These are phyloP conservation scores for Dovyalis caffra DNA, from an alignment of 345 rosid genomes.

Conservation along the genomic window DNA sequence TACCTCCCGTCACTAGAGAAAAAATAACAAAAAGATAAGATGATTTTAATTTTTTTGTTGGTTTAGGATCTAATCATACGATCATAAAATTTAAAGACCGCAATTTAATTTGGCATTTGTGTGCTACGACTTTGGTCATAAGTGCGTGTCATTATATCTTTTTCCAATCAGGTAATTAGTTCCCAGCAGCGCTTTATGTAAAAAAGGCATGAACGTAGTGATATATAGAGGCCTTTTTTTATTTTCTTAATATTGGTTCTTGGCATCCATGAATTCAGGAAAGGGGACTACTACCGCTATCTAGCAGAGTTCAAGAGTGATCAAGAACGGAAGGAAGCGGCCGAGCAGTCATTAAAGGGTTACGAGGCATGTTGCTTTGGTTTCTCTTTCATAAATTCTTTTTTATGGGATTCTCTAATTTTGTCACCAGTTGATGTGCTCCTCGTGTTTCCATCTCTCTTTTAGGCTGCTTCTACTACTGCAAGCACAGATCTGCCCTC, in stretches of 20 bases:
- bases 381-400: not conserved
- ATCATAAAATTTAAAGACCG: too few relatives aligned
- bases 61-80: too few relatives aligned
- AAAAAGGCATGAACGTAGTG: not conserved
- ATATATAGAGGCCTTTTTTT: not conserved
- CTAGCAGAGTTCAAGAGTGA: conserved; percentile 94
- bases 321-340: conserved; percentile 85
- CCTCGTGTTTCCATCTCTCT: not conserved
- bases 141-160: too few relatives aligned
- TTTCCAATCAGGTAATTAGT: not conserved
- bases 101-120: too few relatives aligned
- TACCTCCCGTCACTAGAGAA: too few relatives aligned
- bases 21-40: too few relatives aligned
- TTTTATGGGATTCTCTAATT: not conserved
- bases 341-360: conserved; percentile 89
- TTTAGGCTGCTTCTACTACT: conserved; percentile 80
- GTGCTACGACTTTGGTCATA: too few relatives aligned
- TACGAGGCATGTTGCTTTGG: conserved; percentile 60
- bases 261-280: conserved; percentile 45
- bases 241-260: not conserved
- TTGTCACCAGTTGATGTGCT: not conserved
- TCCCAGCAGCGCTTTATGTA: not conserved
- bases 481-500: conserved; percentile 94
- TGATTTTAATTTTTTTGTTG: too few relatives aligned
- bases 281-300: conserved; percentile 92